These are phyloP conservation scores for Microbotryum scabiosae DNA, from an alignment of 1,284 basidiomycete species.

Conservation along the genomic window DNA sequence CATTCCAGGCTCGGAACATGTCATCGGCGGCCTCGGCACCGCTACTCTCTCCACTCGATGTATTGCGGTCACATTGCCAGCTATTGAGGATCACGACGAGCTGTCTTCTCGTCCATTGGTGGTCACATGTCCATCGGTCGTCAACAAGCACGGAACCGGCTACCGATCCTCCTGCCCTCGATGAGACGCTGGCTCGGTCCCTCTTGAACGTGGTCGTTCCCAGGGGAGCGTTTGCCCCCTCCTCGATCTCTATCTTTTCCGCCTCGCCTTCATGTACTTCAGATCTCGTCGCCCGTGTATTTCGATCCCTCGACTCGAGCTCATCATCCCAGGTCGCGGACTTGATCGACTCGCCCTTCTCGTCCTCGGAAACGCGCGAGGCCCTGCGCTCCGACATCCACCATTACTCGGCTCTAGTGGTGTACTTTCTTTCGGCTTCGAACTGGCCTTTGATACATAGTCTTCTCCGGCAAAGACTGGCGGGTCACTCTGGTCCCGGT, in stretches of 20 bases:
- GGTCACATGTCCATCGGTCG: too few relatives aligned
- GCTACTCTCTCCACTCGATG: too few relatives aligned
- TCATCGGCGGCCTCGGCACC: too few relatives aligned
- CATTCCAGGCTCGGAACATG: too few relatives aligned
- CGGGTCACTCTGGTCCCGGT: not conserved
- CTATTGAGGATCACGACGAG: too few relatives aligned
- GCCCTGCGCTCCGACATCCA: conserved; percentile 37
- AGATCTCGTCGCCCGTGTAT: not conserved
- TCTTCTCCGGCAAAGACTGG: not conserved
- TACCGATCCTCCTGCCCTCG: conserved; percentile 2
- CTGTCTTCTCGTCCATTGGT: too few relatives aligned
- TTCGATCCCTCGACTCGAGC: not conserved
- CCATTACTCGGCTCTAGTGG: conserved; percentile 55
- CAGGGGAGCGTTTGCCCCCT: not conserved
- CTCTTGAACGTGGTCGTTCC: not conserved
- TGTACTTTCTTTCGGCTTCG: conserved; percentile 79
- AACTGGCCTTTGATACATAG: conserved; percentile 78
- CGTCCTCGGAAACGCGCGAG: not conserved
- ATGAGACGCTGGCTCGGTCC: not conserved
- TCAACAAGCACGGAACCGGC: not conserved
- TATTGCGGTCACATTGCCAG: too few relatives aligned
- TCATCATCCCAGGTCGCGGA: not conserved
- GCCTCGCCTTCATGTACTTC: not conserved
- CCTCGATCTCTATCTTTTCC: not conserved
- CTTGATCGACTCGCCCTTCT: not conserved